Conservation (phyloP, 345 rosid species). For the Capsella bursapastoris region DNA sequence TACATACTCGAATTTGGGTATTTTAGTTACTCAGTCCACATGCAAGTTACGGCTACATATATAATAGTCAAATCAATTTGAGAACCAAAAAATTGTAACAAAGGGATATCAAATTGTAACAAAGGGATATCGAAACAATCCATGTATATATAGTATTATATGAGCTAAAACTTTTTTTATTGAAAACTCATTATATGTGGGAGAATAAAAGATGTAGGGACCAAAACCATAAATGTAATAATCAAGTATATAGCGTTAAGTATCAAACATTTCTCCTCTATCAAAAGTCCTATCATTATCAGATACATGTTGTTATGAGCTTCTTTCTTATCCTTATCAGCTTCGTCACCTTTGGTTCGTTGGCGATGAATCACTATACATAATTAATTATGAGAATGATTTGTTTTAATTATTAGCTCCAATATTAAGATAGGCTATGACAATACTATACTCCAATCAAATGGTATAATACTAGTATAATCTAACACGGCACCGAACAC, state of each 20-base stretch:
- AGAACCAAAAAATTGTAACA: no score
- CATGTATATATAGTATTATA: neutral
- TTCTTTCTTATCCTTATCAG: neutral
- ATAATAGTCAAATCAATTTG: no score
- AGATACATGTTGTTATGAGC: neutral
- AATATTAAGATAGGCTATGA: neutral
- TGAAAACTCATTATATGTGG: neutral
- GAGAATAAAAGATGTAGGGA: constrained; percentile 34
- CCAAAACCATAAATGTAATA: constrained; percentile 23
- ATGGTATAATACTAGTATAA: no score
- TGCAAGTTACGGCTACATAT: neutral
- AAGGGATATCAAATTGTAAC: no score
- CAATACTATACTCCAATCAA: no score
- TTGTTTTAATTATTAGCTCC: neutral
- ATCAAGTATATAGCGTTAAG: constrained; percentile 16
- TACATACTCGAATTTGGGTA: neutral
- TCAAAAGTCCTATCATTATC: constrained; percentile 3
- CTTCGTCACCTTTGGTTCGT: constrained; percentile 8
- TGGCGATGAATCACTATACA: neutral
- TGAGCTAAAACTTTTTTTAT: neutral
- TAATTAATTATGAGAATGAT: neutral
- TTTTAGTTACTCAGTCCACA: neutral
- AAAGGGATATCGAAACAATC: neutral
- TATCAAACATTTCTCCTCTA: constrained; percentile 7
- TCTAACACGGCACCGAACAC: constrained; percentile 6